Percentiles rank a stretch among this genome's conserved stretches.
Evolutionary conservation across 768 basidiomycete genomes (phyloP).

Genomic region (Pluteus cervinus): DNA sequence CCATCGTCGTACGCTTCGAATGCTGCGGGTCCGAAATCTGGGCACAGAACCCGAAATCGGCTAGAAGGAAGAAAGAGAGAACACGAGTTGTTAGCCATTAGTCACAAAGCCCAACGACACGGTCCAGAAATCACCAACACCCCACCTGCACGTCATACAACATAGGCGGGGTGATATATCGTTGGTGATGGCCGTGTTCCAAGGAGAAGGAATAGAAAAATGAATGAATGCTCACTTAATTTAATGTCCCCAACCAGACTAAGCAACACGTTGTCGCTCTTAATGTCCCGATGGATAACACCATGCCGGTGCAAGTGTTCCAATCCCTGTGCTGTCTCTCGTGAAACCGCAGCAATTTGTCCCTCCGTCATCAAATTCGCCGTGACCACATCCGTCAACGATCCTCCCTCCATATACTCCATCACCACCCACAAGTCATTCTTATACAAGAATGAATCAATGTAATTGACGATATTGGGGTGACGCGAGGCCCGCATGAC

Average conservation of each 20-base stretch:
- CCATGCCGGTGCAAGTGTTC: slow-evolving; percentile 94
- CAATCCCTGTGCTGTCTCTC: slow-evolving; percentile 89
- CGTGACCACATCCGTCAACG: slow-evolving; percentile 91
- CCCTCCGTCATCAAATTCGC: slow-evolving; percentile 97
- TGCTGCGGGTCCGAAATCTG: slow-evolving; percentile 88
- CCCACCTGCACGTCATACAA: too few species aligned
- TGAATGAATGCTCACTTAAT: slow-evolving; percentile 80
- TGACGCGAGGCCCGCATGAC: slow-evolving; percentile 97
- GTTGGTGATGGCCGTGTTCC: not conserved
- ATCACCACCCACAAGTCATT: slow-evolving; percentile 99
- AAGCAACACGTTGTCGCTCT: slow-evolving; percentile 94
- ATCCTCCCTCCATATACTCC: slow-evolving; percentile 99
- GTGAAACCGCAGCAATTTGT: slow-evolving; percentile 93
- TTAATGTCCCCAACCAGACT: slow-evolving; percentile 96
- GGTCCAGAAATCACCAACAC: too few species aligned
- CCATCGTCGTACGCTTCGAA: slow-evolving; percentile 96
- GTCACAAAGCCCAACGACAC: too few species aligned
- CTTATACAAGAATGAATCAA: slow-evolving; percentile 96
- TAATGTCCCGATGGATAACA: slow-evolving; percentile 98
- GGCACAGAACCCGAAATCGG: slow-evolving; percentile 98
- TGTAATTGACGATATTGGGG: slow-evolving; percentile 99
- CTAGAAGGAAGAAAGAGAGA: slow-evolving; percentile 30
- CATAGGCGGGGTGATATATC: too few species aligned
- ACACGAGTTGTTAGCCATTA: not conserved
- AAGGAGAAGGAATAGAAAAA: slow-evolving; percentile 1